Conservation (phyloP, 2,329 filamentous ascomycete genomes). For the Nemania serpens region DNA sequence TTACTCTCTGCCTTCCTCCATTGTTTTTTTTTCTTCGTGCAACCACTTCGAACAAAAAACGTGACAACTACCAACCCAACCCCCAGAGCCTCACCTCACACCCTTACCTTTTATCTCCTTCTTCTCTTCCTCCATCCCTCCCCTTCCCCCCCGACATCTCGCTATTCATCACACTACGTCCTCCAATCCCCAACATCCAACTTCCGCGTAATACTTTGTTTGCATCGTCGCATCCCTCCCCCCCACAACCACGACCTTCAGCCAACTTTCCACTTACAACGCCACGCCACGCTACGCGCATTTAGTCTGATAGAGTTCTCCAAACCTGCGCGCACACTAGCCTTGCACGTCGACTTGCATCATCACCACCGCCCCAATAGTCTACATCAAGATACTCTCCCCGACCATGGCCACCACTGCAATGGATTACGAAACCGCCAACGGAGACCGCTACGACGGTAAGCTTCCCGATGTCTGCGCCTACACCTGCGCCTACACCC, state of each 20-base stretch:
- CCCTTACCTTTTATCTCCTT: slow-evolving; percentile 2
- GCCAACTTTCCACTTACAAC: slow-evolving; percentile 5
- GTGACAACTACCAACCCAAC: slow-evolving; percentile 1
- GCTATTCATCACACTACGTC: neutral
- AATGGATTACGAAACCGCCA: slow-evolving; percentile 73
- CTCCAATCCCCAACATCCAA: neutral
- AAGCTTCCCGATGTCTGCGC: slow-evolving; percentile 37
- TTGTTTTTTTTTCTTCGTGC: slow-evolving; percentile 8
- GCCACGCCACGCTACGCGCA: slow-evolving; percentile 8
- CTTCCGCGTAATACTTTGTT: neutral
- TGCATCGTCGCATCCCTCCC: neutral
- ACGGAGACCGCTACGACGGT: slow-evolving; percentile 71
- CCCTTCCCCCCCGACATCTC: neutral
- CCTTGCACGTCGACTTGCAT: slow-evolving; percentile 26
- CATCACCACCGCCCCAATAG: slow-evolving; percentile 21
- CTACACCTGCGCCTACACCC: neutral
- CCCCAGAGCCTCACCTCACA: slow-evolving; percentile 15
- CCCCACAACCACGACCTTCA: slow-evolving; percentile 8
- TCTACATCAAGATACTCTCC: slow-evolving; percentile 4
- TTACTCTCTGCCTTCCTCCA: neutral
- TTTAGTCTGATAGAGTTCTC: slow-evolving; percentile 6
- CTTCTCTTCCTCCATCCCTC: neutral
- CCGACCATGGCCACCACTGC: slow-evolving; percentile 63
- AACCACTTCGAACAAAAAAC: slow-evolving; percentile 10
- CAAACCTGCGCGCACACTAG: slow-evolving; percentile 7